Evolutionary conservation across 202 grass and related monocot species (phyloP).

Genomic region (Panicum virgatum): DNA sequence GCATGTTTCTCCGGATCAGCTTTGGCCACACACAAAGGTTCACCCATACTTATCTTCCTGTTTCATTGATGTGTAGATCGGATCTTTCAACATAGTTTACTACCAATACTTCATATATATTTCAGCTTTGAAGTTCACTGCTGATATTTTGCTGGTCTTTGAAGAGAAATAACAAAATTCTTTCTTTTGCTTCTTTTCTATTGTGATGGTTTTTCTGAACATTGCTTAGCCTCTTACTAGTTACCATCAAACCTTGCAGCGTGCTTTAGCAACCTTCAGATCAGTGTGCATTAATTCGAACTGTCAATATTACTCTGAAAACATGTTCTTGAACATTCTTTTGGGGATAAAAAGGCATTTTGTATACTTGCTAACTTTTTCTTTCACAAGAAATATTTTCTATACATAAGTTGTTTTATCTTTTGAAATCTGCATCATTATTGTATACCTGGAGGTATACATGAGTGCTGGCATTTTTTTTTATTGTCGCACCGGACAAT

Average conservation of each 20-base stretch:
- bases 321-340: background rate
- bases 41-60: conserved; percentile 11
- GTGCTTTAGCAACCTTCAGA: background rate
- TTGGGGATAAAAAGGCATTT: background rate
- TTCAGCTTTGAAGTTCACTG: background rate
- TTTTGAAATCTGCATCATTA: background rate
- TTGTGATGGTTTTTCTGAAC: too few relatives aligned
- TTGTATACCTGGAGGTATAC: background rate
- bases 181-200: too few relatives aligned
- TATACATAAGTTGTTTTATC: conserved; percentile 9
- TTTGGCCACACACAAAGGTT: conserved; percentile 99
- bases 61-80: background rate
- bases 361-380: background rate
- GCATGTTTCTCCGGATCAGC: conserved; percentile 98
- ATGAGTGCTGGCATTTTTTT: conserved; percentile 6
- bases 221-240: too few relatives aligned
- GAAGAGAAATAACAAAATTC: conserved; percentile 6
- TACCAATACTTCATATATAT: background rate
- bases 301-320: background rate
- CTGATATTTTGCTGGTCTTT: conserved; percentile 1
- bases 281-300: background rate
- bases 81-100: conserved; percentile 9
- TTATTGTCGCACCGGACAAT: conserved; percentile 1
- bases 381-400: conserved; percentile 6
- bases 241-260: background rate